phyloP scores from a whole-genome alignment of 2,329 filamentous ascomycete genomes.

The Pseudogymnoascus sp. region DNA sequence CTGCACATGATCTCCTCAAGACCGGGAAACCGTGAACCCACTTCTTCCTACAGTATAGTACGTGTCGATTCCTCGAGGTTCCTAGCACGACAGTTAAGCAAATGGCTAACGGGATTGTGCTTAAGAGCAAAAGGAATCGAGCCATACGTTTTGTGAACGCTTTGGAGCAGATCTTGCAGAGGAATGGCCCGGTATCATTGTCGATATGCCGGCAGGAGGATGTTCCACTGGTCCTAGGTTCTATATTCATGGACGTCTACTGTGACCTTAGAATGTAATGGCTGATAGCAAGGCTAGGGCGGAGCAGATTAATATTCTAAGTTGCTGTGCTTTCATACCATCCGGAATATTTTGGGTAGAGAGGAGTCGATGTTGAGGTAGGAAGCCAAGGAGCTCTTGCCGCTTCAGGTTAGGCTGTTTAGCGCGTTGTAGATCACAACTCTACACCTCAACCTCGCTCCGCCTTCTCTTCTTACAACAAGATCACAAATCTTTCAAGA shows the following conservation, averaged over 20 bases:
- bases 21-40: constrained; percentile 11
- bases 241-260: not conserved
- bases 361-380: constrained; percentile 1
- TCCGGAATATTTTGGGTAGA: constrained; percentile 5
- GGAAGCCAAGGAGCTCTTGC: not conserved
- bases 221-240: not conserved
- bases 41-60: constrained; percentile 17
- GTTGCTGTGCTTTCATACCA: constrained; percentile 3
- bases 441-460: not conserved
- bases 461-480: not conserved
- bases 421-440: not conserved
- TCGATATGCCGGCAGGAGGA: constrained; percentile 10
- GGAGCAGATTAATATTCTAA: constrained; percentile 8
- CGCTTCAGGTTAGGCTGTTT: constrained; percentile 8
- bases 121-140: constrained; percentile 4
- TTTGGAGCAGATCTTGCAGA: constrained; percentile 17
- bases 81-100: constrained; percentile 8
- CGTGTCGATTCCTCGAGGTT: constrained; percentile 15
- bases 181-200: constrained; percentile 14
- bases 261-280: not conserved
- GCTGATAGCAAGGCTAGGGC: not conserved
- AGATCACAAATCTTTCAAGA: constrained; percentile 3
- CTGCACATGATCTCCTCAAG: constrained; percentile 16
- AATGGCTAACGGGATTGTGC: not conserved
- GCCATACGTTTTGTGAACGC: constrained; percentile 15